phyloP scores from a whole-genome alignment of 1,284 basidiomycete genomes.

The Omphalotus olearius region DNA sequence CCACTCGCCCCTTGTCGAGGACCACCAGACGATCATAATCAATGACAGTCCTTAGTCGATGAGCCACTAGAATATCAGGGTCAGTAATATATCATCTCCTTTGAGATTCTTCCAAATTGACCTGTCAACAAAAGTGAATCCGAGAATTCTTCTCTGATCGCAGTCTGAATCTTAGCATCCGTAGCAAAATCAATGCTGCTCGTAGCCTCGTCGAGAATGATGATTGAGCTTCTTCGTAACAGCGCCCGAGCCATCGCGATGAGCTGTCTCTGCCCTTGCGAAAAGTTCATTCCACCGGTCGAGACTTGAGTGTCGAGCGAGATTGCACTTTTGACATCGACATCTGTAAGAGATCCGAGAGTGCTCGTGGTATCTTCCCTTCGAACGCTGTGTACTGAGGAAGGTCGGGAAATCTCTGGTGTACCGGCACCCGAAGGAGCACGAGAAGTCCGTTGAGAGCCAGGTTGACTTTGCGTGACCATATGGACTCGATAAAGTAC shows the following conservation, averaged over 20 bases:
- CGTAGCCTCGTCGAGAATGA: slow-evolving; percentile 84
- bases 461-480: slow-evolving; percentile 41
- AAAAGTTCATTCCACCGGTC: slow-evolving; percentile 79
- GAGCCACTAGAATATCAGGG: slow-evolving; percentile 41
- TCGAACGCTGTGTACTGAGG: slow-evolving; percentile 34
- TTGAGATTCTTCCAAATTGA: slow-evolving; percentile 21
- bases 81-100: neutral
- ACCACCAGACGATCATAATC: slow-evolving; percentile 82
- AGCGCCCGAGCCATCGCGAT: slow-evolving; percentile 79
- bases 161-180: slow-evolving; percentile 74
- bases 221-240: slow-evolving; percentile 69
- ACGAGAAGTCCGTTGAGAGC: slow-evolving; percentile 44
- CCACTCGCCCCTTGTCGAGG: slow-evolving; percentile 74
- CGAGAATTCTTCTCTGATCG: slow-evolving; percentile 78
- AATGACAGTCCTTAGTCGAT: slow-evolving; percentile 69
- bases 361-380: slow-evolving; percentile 32
- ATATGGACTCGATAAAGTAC: slow-evolving; percentile 64
- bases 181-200: slow-evolving; percentile 75
- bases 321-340: slow-evolving; percentile 50
- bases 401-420: slow-evolving; percentile 41
- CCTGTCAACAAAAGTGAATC: slow-evolving; percentile 57
- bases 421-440: slow-evolving; percentile 33
- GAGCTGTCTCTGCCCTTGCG: slow-evolving; percentile 81
- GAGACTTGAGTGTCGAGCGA: slow-evolving; percentile 73
- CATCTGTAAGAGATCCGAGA: slow-evolving; percentile 39